Evolutionary conservation across 176 grass and related monocot species (phyloP).

Genomic region (Elymus sibiricus): DNA sequence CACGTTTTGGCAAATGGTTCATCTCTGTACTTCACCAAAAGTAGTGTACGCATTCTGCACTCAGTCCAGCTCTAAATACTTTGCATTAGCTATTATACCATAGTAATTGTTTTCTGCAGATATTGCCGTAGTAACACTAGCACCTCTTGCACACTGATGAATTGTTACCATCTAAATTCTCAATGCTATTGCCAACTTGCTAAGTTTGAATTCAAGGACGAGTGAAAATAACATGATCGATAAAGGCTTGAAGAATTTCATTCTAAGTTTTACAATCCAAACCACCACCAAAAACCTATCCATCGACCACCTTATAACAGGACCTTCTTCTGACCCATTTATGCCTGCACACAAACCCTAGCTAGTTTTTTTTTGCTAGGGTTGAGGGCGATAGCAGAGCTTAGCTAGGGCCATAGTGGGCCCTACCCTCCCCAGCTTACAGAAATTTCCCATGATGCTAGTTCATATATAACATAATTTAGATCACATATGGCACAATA

Average conservation of each 20-base stretch:
- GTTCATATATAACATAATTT: neutral
- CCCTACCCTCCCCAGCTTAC: neutral
- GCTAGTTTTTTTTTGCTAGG: neutral
- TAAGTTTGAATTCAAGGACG: neutral
- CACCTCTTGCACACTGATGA: neutral
- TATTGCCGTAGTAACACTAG: neutral
- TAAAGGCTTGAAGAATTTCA: neutral
- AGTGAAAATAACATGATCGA: neutral
- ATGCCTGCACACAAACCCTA: neutral
- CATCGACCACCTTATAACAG: neutral
- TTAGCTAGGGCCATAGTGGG: neutral
- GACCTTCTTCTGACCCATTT: neutral
- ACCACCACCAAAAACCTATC: neutral
- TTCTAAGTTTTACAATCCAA: neutral
- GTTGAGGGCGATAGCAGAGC: neutral
- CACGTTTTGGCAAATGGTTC: conserved; percentile 99
- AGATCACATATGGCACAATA: neutral
- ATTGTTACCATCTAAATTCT: neutral
- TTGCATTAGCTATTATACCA: neutral
- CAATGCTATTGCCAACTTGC: neutral
- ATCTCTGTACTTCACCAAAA: conserved; percentile 99
- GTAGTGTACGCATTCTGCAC: conserved; percentile 85
- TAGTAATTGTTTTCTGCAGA: neutral
- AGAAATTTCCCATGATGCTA: neutral
- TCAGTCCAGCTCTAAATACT: conserved; percentile 38